Evolutionary conservation across 148 eudicot species (phyloP), one percentile per base, ranked within the genome.

Genomic region (Cornus controversa): DNA sequence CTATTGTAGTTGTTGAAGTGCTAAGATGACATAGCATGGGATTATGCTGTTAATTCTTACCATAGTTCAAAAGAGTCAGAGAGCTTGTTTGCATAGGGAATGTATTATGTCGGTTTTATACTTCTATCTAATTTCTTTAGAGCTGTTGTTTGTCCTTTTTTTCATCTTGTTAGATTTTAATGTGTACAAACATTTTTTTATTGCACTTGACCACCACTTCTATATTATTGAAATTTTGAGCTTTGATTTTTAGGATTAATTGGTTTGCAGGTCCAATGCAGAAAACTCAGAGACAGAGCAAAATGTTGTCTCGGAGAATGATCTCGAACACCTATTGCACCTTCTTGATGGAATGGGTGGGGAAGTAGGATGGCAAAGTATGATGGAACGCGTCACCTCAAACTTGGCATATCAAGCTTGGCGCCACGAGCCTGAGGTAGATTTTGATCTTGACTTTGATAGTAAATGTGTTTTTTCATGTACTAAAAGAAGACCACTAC

Each of bases 381-480:
- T 93, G 91, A 93, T 93, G 92, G 96, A 90, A 34, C 91, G 86
- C 71, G 84, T 88, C 68, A 91, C 91, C 37, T 80, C 91, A 54
- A 91, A 87, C 83, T 77, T 93, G 92, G 71, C 87, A 54, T 93
- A 89, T 80, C 89, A 91, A 79, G 98, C 95, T 36, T 93, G 98
- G 98, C 91, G 93, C 74, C 89, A 88, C 79, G 98, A 93, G 73
- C 93, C 98, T 25, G 91, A 88, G 96, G 98, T 93, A 85, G 73
- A 25, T 20, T 31, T 67, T 77, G 11, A 67, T 25, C 20, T 28
- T 50, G 29, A 74, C 71, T 76, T 2, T 57, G 36, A 34, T 66
- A 58, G 28, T 40, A 10, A 26, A 23, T 25, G 15, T 72, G 16
- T 54, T 50, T 20, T 60, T 60, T 60, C 20, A 60, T 20, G 23